phyloP scores from a whole-genome alignment of 2,329 filamentous ascomycete species.

The Cladobotryum protrusum region DNA sequence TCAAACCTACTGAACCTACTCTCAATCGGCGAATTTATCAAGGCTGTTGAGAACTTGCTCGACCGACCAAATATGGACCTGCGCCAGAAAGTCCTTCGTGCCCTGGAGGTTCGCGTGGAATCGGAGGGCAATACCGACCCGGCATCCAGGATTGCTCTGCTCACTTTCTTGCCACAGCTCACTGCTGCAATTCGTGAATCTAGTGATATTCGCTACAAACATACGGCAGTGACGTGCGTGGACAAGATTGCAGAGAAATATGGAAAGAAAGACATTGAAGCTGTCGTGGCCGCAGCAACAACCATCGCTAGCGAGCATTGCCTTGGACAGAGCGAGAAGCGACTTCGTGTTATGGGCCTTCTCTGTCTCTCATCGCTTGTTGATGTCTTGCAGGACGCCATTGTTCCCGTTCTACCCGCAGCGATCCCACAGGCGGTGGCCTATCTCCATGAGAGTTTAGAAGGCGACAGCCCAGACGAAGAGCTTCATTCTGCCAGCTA shows the following conservation, averaged over 20 bases:
- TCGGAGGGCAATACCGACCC: conserved; percentile 64
- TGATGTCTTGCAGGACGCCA: conserved; percentile 78
- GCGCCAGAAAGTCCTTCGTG: conserved; percentile 71
- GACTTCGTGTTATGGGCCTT: conserved; percentile 75
- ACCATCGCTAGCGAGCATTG: conserved; percentile 72
- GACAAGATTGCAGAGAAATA: conserved; percentile 93
- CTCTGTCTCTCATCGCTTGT: conserved; percentile 84
- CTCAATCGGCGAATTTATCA: conserved; percentile 82
- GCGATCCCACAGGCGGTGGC: conserved; percentile 66
- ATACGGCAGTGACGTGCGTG: conserved; percentile 81
- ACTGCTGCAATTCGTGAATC: conserved; percentile 70
- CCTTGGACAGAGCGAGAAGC: conserved; percentile 65
- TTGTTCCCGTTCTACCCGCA: conserved; percentile 74
- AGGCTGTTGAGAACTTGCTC: conserved; percentile 76
- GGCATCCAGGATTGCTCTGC: conserved; percentile 61
- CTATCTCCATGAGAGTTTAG: conserved; percentile 60
- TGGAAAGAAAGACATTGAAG: conserved; percentile 80
- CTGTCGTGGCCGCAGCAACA: conserved; percentile 67
- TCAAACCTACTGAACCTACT: conserved; percentile 77
- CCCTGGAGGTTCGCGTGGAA: conserved; percentile 74
- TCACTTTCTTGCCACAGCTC: conserved; percentile 74
- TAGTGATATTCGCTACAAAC: conserved; percentile 67
- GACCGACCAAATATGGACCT: conserved; percentile 68
- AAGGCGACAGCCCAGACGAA: conserved; percentile 46
- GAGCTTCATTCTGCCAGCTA: conserved; percentile 78